Percentiles rank a stretch among this genome's conserved stretches.
Conservation (phyloP, 2,329 filamentous ascomycete genomes). For the Hypoxylon sp. region DNA sequence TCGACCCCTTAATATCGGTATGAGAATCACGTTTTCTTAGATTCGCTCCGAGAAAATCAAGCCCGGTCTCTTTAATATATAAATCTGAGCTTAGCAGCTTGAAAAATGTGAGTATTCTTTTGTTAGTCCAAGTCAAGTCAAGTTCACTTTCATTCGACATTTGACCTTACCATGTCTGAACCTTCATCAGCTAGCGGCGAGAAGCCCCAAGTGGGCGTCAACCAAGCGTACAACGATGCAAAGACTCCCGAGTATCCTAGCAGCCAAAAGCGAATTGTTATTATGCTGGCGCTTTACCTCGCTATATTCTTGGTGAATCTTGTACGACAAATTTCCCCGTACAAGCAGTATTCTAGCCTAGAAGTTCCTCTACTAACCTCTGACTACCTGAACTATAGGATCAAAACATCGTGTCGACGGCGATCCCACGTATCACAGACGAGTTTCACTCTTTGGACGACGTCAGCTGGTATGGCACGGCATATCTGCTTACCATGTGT, state of each 20-base stretch:
- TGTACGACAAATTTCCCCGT: slow-evolving; percentile 13
- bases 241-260: slow-evolving; percentile 39
- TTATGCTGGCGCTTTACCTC: slow-evolving; percentile 44
- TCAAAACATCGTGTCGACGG: slow-evolving; percentile 42
- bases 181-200: slow-evolving; percentile 18
- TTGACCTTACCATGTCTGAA: slow-evolving; percentile 7
- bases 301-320: slow-evolving; percentile 43
- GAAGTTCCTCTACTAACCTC: slow-evolving; percentile 29
- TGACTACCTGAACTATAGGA: slow-evolving; percentile 19
- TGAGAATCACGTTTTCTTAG: neutral
- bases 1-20: slow-evolving; percentile 4
- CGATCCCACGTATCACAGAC: slow-evolving; percentile 46
- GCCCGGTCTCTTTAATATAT: neutral
- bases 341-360: neutral
- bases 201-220: slow-evolving; percentile 24
- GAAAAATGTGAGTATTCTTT: neutral
- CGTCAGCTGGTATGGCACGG: slow-evolving; percentile 48
- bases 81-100: neutral
- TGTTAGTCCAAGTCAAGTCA: neutral
- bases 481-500: slow-evolving; percentile 45
- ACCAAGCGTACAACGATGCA: slow-evolving; percentile 9
- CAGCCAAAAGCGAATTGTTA: slow-evolving; percentile 40
- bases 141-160: neutral
- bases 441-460: slow-evolving; percentile 45
- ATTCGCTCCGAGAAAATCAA: neutral